Conservation (phyloP, 306 rosid species). For the Crataegus laevigata region DNA sequence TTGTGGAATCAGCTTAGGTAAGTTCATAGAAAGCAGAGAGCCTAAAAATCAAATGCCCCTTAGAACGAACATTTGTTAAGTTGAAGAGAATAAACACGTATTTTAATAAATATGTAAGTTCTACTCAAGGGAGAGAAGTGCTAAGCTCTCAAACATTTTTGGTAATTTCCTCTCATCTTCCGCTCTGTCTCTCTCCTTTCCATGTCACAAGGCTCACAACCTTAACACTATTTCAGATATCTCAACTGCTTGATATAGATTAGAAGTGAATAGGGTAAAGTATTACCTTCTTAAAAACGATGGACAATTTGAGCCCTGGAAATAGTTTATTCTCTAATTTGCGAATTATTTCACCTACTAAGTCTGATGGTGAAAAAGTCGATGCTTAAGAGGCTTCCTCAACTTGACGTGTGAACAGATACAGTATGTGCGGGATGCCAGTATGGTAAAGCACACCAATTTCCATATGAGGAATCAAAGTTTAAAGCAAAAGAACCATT, state of each 20-base stretch:
- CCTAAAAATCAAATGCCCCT: neutral
- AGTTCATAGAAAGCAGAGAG: neutral
- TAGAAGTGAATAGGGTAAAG: conserved; percentile 6
- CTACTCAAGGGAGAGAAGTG: too few species aligned
- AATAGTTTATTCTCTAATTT: conserved; percentile 80
- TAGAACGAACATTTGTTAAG: neutral
- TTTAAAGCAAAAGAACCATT: too few species aligned
- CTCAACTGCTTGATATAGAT: neutral
- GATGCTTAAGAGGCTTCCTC: too few species aligned
- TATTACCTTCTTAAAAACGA: conserved; percentile 72
- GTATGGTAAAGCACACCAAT: too few species aligned
- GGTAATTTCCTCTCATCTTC: neutral
- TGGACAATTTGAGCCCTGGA: conserved; percentile 70
- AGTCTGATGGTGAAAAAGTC: too few species aligned
- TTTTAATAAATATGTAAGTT: neutral
- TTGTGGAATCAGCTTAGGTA: neutral
- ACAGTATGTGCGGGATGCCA: too few species aligned
- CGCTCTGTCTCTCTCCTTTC: neutral
- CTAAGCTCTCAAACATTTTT: neutral
- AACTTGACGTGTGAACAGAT: too few species aligned
- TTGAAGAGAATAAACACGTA: neutral
- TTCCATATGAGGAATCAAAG: too few species aligned
- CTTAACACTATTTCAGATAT: neutral
- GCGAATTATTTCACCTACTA: conserved; percentile 64
- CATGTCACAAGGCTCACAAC: neutral